Evolutionary conservation across 495 filamentous ascomycete species (phyloP).

Genomic region (Penicillium macrosclerotiorum): DNA sequence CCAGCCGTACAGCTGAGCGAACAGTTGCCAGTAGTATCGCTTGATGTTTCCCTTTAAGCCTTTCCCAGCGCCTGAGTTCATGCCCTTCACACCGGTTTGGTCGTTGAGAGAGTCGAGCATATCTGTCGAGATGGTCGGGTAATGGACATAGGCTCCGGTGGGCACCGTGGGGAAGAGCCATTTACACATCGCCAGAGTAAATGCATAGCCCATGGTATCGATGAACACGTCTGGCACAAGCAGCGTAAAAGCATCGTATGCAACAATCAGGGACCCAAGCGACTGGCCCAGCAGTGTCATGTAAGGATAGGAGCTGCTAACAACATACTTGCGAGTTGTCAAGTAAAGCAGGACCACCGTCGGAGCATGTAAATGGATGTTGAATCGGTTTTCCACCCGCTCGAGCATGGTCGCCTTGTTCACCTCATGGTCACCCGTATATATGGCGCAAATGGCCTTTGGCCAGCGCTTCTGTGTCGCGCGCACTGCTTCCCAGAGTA

Average conservation of each 20-base stretch:
- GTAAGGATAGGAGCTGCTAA: constrained; percentile 79
- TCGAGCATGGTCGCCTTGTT: constrained; percentile 74
- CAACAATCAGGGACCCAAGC: constrained; percentile 79
- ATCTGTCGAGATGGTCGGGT: constrained; percentile 96
- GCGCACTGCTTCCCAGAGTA: constrained; percentile 92
- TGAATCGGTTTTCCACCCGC: constrained; percentile 84
- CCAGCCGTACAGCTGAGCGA: constrained; percentile 75
- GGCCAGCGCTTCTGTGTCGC: constrained; percentile 90
- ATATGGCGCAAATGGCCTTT: constrained; percentile 82
- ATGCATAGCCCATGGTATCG: constrained; percentile 98
- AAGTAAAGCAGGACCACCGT: constrained; percentile 87
- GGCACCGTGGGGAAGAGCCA: constrained; percentile 78
- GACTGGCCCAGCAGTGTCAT: constrained; percentile 95
- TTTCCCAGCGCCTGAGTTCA: constrained; percentile 77
- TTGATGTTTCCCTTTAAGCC: constrained; percentile 67
- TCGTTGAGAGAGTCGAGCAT: constrained; percentile 86
- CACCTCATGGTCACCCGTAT: constrained; percentile 90
- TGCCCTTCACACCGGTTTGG: constrained; percentile 61
- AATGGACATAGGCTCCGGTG: constrained; percentile 93
- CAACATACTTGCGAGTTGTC: constrained; percentile 78
- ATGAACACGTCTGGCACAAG: constrained; percentile 91
- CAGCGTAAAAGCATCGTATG: constrained; percentile 88
- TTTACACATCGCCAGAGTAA: constrained; percentile 78
- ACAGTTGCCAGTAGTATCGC: constrained; percentile 79
- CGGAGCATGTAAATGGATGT: constrained; percentile 82